Percentiles rank a stretch among this genome's conserved stretches.
These are phyloP conservation scores for Kazachstania viticola DNA, from an alignment of 805 yeast genomes.

Conservation along the genomic window DNA sequence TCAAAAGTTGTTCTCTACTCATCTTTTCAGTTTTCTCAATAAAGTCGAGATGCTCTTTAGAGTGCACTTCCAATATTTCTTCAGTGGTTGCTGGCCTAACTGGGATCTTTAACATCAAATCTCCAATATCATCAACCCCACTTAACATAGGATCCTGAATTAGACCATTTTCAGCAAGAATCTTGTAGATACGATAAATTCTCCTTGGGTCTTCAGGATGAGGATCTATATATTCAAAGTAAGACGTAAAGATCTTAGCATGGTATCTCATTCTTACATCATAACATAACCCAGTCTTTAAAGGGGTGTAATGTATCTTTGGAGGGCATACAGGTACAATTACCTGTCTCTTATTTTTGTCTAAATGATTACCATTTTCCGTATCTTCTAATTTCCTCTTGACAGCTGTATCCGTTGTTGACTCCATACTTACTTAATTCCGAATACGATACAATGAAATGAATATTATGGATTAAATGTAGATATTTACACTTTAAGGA, in stretches of 20 bases:
- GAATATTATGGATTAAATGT: too few relatives aligned
- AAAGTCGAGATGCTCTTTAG: constrained; percentile 65
- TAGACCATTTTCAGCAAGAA: constrained; percentile 86
- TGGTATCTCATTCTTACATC: constrained; percentile 97
- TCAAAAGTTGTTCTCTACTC: constrained; percentile 64
- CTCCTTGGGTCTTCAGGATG: constrained; percentile 99
- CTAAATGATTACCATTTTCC: constrained; percentile 3
- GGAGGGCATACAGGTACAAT: constrained; percentile 54
- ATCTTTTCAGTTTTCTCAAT: constrained; percentile 66
- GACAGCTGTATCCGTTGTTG: neutral
- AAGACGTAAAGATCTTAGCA: constrained; percentile 84
- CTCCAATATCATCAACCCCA: constrained; percentile 65
- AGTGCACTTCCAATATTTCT: constrained; percentile 79
- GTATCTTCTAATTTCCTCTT: constrained; percentile 5
- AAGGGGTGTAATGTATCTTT: constrained; percentile 54
- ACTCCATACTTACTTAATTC: too few relatives aligned
- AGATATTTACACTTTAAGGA: too few relatives aligned
- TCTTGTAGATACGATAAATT: constrained; percentile 85
- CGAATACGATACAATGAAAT: too few relatives aligned
- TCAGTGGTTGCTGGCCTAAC: constrained; percentile 80
- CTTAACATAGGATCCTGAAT: constrained; percentile 67
- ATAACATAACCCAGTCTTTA: constrained; percentile 89
- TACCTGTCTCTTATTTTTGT: constrained; percentile 23
- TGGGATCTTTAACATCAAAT: constrained; percentile 78
- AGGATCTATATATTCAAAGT: constrained; percentile 90